Percentiles rank a stretch among this genome's conserved stretches.
Conservation (phyloP, 169 alveolate genomes). For the Eimeria acervulina region DNA sequence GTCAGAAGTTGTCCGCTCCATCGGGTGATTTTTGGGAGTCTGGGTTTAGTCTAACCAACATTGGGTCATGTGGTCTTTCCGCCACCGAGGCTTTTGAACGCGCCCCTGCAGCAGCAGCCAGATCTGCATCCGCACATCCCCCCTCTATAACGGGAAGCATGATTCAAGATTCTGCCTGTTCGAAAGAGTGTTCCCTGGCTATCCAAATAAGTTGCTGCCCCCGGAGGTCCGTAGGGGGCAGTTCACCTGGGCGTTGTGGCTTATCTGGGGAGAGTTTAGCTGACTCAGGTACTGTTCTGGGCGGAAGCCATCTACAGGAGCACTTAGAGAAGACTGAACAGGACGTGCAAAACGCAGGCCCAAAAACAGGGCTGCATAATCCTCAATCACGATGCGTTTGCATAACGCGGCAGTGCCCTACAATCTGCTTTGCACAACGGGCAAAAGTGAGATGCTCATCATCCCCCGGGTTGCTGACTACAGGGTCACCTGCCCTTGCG, state of each 20-base stretch:
- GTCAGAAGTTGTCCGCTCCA: constrained; percentile 16
- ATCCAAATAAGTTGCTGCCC: constrained; percentile 24
- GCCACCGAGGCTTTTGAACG: background rate
- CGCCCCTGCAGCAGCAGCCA: background rate
- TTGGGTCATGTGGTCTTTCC: background rate
- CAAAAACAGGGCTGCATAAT: background rate
- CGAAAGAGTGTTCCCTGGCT: background rate
- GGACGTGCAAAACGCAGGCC: background rate
- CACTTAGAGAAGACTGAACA: background rate
- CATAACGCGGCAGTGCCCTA: background rate
- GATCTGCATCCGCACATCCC: background rate
- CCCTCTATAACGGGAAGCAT: background rate
- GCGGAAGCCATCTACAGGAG: background rate
- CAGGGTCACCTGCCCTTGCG: constrained; percentile 21
- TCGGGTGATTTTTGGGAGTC: constrained; percentile 10
- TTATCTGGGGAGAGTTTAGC: background rate
- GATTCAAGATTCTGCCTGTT: background rate
- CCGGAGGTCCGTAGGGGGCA: background rate
- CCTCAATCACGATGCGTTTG: background rate
- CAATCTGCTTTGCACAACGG: background rate
- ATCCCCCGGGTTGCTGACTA: constrained; percentile 13
- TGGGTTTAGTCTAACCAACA: background rate
- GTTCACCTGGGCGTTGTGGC: background rate
- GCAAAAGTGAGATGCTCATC: constrained; percentile 24
- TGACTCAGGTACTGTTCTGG: background rate